Percentiles rank a stretch among this genome's conserved stretches.
phyloP scores from a whole-genome alignment of 306 rosid genomes.

The Vicia faba region DNA sequence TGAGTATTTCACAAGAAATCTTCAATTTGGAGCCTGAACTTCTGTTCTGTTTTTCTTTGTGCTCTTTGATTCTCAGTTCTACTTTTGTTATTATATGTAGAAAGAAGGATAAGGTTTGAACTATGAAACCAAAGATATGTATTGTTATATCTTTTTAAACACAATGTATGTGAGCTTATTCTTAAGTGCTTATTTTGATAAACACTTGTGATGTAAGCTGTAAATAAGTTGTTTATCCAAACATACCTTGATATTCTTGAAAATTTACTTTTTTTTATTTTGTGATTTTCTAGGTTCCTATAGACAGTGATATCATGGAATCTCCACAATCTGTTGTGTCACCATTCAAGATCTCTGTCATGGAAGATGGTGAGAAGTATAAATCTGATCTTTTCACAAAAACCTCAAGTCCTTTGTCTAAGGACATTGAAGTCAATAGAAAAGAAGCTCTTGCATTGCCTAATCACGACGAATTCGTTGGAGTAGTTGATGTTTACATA shows the following conservation, averaged over 20 bases:
- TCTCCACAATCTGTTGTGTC: constrained; percentile 92
- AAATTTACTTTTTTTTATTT: not conserved
- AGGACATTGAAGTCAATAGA: constrained; percentile 56
- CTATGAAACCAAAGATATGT: too few relatives aligned
- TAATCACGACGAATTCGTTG: constrained; percentile 47
- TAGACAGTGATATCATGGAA: constrained; percentile 59
- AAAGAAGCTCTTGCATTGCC: constrained; percentile 38
- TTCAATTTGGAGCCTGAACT: too few relatives aligned
- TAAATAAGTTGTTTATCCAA: too few relatives aligned
- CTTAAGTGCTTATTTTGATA: too few relatives aligned
- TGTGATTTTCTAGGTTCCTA: constrained; percentile 46
- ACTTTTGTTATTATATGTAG: too few relatives aligned
- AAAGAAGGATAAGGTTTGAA: too few relatives aligned
- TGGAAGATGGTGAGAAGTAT: constrained; percentile 50
- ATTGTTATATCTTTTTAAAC: too few relatives aligned
- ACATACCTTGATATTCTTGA: constrained; percentile 15
- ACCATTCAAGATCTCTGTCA: constrained; percentile 57
- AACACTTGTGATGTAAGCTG: too few relatives aligned
- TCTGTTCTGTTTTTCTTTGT: too few relatives aligned
- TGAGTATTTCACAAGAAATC: too few relatives aligned
- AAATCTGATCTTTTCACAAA: constrained; percentile 35
- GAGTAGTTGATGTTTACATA: constrained; percentile 71
- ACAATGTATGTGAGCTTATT: too few relatives aligned
- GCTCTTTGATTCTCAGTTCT: too few relatives aligned
- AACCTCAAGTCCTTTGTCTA: constrained; percentile 40